Conservation (phyloP, 164 flowering plant genomes). For the Stephania cephalantha region DNA sequence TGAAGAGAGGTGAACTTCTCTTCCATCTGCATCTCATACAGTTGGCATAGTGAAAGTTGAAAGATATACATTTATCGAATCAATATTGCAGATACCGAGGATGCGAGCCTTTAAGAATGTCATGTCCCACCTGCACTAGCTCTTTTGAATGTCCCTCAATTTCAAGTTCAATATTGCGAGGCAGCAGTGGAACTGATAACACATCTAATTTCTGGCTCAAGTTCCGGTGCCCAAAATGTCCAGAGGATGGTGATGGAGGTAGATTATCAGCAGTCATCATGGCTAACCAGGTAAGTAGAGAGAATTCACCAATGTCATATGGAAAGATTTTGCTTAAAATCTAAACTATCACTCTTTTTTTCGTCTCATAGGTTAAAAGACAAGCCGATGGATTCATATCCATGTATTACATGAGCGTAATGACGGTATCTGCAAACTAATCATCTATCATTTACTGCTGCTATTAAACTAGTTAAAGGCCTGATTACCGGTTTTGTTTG, state of each 20-base stretch:
- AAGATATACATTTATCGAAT: constrained; percentile 3
- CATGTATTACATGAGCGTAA: constrained; percentile 60
- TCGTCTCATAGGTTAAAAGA: constrained; percentile 59
- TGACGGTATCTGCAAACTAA: constrained; percentile 48
- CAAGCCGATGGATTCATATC: constrained; percentile 78
- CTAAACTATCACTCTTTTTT: neutral
- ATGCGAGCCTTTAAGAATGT: constrained; percentile 69
- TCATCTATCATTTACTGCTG: neutral
- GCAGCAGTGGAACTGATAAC: constrained; percentile 26
- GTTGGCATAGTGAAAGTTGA: neutral
- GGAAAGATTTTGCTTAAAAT: neutral
- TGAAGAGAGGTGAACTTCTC: constrained; percentile 64
- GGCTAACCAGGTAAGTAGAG: constrained; percentile 73
- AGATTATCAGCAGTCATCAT: constrained; percentile 60
- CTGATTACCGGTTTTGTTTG: constrained; percentile 1
- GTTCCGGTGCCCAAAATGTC: constrained; percentile 74
- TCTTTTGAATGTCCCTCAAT: constrained; percentile 72
- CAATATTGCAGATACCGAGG: constrained; percentile 59
- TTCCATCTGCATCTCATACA: neutral
- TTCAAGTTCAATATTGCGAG: constrained; percentile 36
- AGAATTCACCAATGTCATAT: neutral
- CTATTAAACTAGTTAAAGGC: neutral
- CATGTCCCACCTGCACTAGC: constrained; percentile 85
- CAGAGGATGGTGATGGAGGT: constrained; percentile 53
- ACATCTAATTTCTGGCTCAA: constrained; percentile 49